Evolutionary conservation across 768 basidiomycete species (phyloP), one percentile per base, ranked within the genome.

Genomic region (Omphalotus guepiniiformis): DNA sequence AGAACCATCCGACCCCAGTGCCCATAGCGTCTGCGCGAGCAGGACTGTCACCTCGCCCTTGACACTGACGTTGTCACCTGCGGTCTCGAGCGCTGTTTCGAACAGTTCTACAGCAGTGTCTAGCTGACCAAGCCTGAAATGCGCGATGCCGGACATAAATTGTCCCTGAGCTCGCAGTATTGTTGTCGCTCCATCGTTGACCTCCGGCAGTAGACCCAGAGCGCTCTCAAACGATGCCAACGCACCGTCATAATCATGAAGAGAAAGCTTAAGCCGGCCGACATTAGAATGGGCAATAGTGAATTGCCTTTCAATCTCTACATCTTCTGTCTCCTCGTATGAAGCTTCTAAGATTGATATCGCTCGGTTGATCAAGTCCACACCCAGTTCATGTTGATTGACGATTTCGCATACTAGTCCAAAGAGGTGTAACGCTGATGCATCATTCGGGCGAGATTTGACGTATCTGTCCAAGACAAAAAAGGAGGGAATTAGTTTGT

Each of bases 1-100:
- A 28, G 78, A 83, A 42, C 92, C 93, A 7, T 83, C 81, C 5
- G 80, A 80, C 4, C 82, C 83, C 16, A 86, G 73, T 1, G 83
- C 79, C 93, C 93, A 97, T 56, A 96, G 73, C 5, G 81, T 80
- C 62, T 93, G 83, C 4, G 89, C 82, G n/a, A 92, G 75, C n/a
- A 91, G 58, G 2, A 96, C 82, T 1, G 75, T 76, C 19, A 84
- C 78, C 41, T 92, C 87, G 7, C 87, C 82, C 39, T 77, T 75
- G 42, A 88, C 60, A 5, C 63, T 51, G 18, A 59, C 39, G 42
- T 82, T 66, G 15, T 78, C 73, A 0, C 68, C 72, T 4, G 80
- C 76, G 37, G 73, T 72, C 28, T 73, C 75, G 50, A 89, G 59
- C 3, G 86, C 86, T 3, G 66, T 65, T 62, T 95, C 88, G 56